Conservation (phyloP, 768 basidiomycete species). For the Xerocomellus dryophilus region DNA sequence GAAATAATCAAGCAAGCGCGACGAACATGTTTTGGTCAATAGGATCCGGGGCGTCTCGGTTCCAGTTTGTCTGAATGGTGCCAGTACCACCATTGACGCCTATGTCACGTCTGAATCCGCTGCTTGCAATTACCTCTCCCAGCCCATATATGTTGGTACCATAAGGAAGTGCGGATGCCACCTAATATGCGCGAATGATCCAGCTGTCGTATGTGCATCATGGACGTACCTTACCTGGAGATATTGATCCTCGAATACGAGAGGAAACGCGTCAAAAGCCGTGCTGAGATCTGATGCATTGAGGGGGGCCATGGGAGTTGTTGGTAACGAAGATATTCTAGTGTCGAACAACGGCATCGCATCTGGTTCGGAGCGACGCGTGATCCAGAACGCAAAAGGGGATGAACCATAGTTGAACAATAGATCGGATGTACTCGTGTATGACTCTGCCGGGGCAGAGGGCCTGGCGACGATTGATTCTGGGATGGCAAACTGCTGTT, state of each 20-base stretch:
- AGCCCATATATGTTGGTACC: conserved; percentile 73
- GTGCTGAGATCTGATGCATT: conserved; percentile 49
- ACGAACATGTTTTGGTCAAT: conserved; percentile 59
- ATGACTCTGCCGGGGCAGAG: conserved; percentile 30
- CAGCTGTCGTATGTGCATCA: neutral
- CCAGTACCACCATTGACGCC: conserved; percentile 46
- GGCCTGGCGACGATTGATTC: conserved; percentile 47
- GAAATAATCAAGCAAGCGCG: conserved; percentile 3
- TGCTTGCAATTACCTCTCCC: conserved; percentile 67
- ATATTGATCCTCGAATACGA: conserved; percentile 78
- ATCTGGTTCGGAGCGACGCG: conserved; percentile 55
- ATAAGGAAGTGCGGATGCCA: conserved; percentile 62
- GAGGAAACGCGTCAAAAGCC: conserved; percentile 56
- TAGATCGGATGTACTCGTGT: conserved; percentile 50
- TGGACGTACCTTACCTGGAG: conserved; percentile 46
- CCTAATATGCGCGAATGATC: conserved; percentile 25
- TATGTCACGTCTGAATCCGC: conserved; percentile 62
- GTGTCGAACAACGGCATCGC: conserved; percentile 66
- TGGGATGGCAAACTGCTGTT: conserved; percentile 65
- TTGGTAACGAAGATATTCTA: conserved; percentile 54
- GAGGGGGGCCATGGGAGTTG: conserved; percentile 51
- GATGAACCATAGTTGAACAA: conserved; percentile 59
- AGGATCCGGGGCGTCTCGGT: conserved; percentile 57
- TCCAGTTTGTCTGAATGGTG: conserved; percentile 66
- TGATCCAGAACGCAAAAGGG: conserved; percentile 80